Evolutionary conservation across 495 filamentous ascomycete genomes (phyloP).

Genomic region (Aspergillus diversus): DNA sequence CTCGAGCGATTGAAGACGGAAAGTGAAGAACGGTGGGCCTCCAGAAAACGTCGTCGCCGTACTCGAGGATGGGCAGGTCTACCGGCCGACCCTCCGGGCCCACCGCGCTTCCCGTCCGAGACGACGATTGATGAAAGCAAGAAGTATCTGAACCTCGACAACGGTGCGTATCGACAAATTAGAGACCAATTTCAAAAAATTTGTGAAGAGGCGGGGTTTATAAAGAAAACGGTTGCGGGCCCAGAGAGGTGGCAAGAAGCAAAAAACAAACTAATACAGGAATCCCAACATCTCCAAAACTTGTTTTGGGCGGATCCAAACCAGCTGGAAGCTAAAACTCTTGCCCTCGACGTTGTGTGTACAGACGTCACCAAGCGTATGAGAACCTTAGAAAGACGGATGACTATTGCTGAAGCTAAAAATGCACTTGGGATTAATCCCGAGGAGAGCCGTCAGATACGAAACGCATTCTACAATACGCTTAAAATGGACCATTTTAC

Average conservation of each 20-base stretch:
- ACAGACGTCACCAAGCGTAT: conserved; percentile 83
- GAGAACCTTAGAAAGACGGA: conserved; percentile 61
- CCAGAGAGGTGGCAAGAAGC: conserved; percentile 73
- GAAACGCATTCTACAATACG: conserved; percentile 67
- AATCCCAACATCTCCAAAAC: conserved; percentile 65
- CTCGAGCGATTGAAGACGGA: conserved; percentile 62
- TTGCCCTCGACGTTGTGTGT: conserved; percentile 77
- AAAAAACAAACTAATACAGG: conserved; percentile 69
- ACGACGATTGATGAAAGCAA: conserved; percentile 82
- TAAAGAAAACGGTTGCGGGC: conserved; percentile 74
- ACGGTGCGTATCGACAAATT: conserved; percentile 61
- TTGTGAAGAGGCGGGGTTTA: conserved; percentile 64
- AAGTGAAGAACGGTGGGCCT: conserved; percentile 64
- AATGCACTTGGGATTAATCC: conserved; percentile 74
- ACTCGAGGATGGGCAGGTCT: conserved; percentile 72
- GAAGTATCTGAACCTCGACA: conserved; percentile 66
- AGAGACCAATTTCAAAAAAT: conserved; percentile 71
- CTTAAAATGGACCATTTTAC: conserved; percentile 71
- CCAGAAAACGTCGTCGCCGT: conserved; percentile 71
- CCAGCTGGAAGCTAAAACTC: conserved; percentile 55
- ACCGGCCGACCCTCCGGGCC: conserved; percentile 72
- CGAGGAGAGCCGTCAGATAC: conserved; percentile 65
- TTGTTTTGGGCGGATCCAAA: conserved; percentile 61
- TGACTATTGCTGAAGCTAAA: conserved; percentile 76
- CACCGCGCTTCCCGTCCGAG: conserved; percentile 79